Evolutionary conservation across 345 rosid species (phyloP), one percentile per base, ranked within the genome.

Genomic region (Orychophragmus violaceus): DNA sequence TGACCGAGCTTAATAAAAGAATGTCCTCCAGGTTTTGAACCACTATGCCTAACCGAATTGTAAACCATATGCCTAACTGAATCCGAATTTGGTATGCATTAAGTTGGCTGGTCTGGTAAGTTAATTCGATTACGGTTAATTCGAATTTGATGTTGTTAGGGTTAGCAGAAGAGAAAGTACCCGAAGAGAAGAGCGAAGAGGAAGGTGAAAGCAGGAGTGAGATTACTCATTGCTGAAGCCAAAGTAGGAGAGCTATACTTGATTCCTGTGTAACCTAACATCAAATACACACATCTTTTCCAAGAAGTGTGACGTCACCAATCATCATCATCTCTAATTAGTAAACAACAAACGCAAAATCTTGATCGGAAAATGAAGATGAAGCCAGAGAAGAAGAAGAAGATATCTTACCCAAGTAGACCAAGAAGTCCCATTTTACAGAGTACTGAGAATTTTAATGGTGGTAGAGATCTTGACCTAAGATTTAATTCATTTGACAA

Each of bases 191-290:
- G 29, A 33, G 88, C 87, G 51, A 83, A 82, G 11, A 83, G 45
- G 76, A 82, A 87, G 32, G 87, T 76, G 45, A 87, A 76, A 32
- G 84, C 88, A 53, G 85, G 88, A 64, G 87, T 56, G 7, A 85
- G 81, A 51, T 85, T 85, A 37, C 82, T 81, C 80, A 87, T 74
- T 5, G 88, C 84, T 22, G 88, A 74, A 59, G 74, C 83, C 48
- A 83, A 76, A 24, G 84, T 79, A 8, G 88, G 85, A 46, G 88
- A 82, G 44, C 83, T 87, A 9, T 72, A 82, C 53, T 78, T 54
- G 59, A 87, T 61, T 24, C 88, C 93, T 52, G 79, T 73, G 71
- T 74, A 81, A 10, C 76, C 76, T 18, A 50, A 58, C 55, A 65
- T 72, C 61, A 64, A 12, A 49, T 72, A 79, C 75, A 59, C 62